Percentiles rank a stretch among this genome's conserved stretches.
Evolutionary conservation across 352 stramenopile species (phyloP).

Genomic region (Phytopythium litorale): DNA sequence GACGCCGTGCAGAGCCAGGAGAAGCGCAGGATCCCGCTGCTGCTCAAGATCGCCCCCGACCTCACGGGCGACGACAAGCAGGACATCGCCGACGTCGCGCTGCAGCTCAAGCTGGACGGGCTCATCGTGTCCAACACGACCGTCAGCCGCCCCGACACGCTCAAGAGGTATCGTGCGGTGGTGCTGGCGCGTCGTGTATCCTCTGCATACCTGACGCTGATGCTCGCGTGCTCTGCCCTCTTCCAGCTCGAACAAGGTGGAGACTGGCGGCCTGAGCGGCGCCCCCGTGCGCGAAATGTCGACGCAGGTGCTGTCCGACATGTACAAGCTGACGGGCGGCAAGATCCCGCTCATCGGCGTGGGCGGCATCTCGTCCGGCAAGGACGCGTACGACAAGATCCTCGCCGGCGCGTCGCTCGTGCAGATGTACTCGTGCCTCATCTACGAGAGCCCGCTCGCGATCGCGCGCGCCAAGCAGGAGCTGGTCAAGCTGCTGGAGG

Average conservation of each 20-base stretch:
- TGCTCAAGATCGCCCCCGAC: conserved; percentile 98
- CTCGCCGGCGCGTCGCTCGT: conserved; percentile 94
- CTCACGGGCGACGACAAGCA: conserved; percentile 93
- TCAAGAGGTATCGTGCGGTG: conserved; percentile 49
- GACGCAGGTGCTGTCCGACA: conserved; percentile 92
- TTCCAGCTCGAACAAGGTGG: conserved; percentile 52
- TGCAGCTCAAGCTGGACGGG: conserved; percentile 34
- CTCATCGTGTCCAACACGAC: conserved; percentile 99
- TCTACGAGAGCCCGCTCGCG: conserved; percentile 88
- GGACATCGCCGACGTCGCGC: conserved; percentile 90
- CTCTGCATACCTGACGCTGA: background rate
- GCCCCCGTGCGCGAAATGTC: conserved; percentile 91
- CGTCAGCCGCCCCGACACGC: conserved; percentile 77
- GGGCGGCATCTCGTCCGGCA: conserved; percentile 86
- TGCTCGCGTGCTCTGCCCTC: background rate
- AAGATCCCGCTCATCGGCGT: conserved; percentile 96
- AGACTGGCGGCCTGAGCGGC: conserved; percentile 95
- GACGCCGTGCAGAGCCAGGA: conserved; percentile 54
- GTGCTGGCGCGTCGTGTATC: background rate
- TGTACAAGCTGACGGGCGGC: conserved; percentile 94
- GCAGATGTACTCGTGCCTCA: conserved; percentile 93
- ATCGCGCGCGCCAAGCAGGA: conserved; percentile 89
- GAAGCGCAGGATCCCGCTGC: conserved; percentile 80
- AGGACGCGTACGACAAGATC: conserved; percentile 98
- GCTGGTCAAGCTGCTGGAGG: conserved; percentile 70